A percentile compares a stretch with the other conserved stretches of the same genome.
phyloP scores from a whole-genome alignment of 345 rosid species.

The Firmiana major region DNA sequence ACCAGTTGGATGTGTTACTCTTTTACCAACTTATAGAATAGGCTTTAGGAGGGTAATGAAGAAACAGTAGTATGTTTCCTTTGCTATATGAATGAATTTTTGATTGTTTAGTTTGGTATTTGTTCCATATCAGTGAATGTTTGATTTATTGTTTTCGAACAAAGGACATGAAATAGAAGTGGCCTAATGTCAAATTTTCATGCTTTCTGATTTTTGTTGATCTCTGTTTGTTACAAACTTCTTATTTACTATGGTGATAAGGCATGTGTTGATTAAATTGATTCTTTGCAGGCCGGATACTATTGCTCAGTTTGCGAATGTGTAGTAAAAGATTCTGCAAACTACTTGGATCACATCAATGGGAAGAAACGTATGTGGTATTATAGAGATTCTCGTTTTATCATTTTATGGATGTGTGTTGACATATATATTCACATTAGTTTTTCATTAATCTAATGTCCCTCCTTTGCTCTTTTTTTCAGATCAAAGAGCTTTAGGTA shows the following conservation, averaged over 20 bases:
- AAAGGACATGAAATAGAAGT: neutral
- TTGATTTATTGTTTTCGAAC: neutral
- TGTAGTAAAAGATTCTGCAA: conserved; percentile 98
- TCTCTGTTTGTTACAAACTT: neutral
- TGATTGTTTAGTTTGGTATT: neutral
- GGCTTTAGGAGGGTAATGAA: neutral
- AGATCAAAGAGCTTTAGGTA: conserved; percentile 99
- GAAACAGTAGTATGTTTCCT: neutral
- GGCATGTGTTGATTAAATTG: conserved; percentile 4
- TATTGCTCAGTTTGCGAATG: conserved; percentile 93
- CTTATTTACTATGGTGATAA: neutral
- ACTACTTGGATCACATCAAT: conserved; percentile 98
- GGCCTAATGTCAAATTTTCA: neutral
- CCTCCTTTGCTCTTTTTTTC: conserved; percentile 16
- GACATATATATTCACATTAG: neutral
- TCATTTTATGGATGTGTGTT: neutral
- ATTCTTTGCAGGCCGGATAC: conserved; percentile 77
- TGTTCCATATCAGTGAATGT: neutral
- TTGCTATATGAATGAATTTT: neutral
- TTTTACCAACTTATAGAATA: neutral
- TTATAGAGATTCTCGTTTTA: neutral
- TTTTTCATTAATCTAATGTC: conserved; percentile 8
- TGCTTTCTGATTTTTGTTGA: neutral
- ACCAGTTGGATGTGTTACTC: neutral
- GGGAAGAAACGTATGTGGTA: conserved; percentile 83